Evolutionary conservation across 345 rosid species (phyloP).

Genomic region (Eucalyptus marginata): DNA sequence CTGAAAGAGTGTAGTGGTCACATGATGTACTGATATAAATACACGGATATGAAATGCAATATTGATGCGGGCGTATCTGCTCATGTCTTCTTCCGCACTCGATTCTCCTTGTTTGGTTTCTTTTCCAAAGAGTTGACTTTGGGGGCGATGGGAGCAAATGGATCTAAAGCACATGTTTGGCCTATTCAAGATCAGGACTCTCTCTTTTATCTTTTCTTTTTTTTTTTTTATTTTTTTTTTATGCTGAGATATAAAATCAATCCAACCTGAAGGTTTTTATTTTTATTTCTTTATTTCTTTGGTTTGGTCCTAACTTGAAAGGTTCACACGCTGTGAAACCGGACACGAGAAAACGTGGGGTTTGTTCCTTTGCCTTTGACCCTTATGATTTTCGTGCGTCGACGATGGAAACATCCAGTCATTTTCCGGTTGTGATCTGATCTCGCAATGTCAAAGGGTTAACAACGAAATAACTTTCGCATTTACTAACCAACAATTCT

Average conservation of each 20-base stretch:
- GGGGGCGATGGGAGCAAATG: neutral
- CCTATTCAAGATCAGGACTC: neutral
- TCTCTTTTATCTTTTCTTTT: neutral
- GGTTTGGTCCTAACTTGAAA: no score
- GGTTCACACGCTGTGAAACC: neutral
- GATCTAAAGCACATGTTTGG: neutral
- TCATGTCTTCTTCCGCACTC: neutral
- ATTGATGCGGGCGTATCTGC: neutral
- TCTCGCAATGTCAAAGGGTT: neutral
- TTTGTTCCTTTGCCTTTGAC: neutral
- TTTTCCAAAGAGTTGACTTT: neutral
- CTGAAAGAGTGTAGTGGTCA: no score
- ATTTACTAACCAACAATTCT: neutral
- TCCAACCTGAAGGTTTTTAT: neutral
- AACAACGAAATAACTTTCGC: neutral
- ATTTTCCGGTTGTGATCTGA: neutral
- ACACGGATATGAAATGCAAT: neutral
- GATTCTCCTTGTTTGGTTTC: neutral
- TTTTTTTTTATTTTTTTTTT: rapidly evolving
- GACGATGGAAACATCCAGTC: neutral
- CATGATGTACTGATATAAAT: neutral
- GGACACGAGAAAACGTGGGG: neutral
- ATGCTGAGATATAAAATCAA: neutral
- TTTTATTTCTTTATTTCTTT: no score
- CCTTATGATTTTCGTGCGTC: neutral